Conservation (phyloP, 495 filamentous ascomycete genomes). For the Geopyxis carbonaria region DNA sequence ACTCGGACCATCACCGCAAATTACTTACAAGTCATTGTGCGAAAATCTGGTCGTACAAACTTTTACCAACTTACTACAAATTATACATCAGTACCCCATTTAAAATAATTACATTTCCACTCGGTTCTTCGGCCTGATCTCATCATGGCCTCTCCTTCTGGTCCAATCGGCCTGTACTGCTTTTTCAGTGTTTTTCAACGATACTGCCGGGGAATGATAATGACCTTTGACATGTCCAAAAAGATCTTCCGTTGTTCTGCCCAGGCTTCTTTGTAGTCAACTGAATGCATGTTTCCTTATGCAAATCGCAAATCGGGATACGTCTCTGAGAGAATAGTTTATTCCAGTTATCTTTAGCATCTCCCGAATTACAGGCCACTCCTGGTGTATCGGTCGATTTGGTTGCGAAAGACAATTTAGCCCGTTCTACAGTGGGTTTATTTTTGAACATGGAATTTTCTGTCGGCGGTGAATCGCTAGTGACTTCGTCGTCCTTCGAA, state of each 20-base stretch:
- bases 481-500: conserved; percentile 15
- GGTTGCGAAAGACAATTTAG: no score
- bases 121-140: conserved; percentile 11
- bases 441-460: no score
- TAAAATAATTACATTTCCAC: conserved; percentile 24
- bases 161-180: conserved; percentile 18
- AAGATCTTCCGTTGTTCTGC: conserved; percentile 44
- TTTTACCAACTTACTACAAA: no score
- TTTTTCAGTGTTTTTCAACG: not conserved
- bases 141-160: conserved; percentile 10
- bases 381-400: no score
- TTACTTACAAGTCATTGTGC: no score
- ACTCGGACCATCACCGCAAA: no score
- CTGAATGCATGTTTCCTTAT: conserved; percentile 69
- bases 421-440: no score
- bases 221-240: conserved; percentile 22
- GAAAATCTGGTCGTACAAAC: no score
- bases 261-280: conserved; percentile 74
- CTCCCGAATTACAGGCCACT: no score
- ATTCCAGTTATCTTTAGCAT: conserved; percentile 67
- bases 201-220: not conserved
- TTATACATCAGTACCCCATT: conserved; percentile 15
- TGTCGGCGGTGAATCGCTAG: conserved; percentile 57
- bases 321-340: conserved; percentile 63
- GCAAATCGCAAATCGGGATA: conserved; percentile 61